Conservation (phyloP, 225 moss, liverwort and hornwort genomes). For the Ulota crispa region DNA sequence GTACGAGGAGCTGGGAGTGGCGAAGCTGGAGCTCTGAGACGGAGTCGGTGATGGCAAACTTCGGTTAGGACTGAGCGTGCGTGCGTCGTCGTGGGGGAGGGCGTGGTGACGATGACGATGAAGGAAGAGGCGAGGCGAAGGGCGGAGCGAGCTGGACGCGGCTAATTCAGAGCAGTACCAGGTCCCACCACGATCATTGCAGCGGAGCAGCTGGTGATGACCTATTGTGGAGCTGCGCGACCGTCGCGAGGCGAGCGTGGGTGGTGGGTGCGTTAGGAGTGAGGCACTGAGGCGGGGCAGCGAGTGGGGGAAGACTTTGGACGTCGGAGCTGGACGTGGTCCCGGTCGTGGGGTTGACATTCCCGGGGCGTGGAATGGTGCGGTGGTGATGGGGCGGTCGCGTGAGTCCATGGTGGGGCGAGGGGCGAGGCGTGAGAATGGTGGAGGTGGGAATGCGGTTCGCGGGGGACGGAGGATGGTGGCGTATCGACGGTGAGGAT, state of each 20-base stretch:
- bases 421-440: slow-evolving; percentile 19
- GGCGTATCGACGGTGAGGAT: slow-evolving; percentile 24
- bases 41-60: slow-evolving; percentile 13
- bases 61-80: neutral
- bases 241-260: slow-evolving; percentile 20
- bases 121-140: neutral
- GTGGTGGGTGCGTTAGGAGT: slow-evolving; percentile 25
- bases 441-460: slow-evolving; percentile 37
- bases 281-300: neutral
- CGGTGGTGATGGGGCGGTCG: slow-evolving; percentile 1
- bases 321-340: neutral
- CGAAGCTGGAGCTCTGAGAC: neutral
- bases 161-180: slow-evolving; percentile 30
- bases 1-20: neutral
- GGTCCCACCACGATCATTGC: slow-evolving; percentile 31
- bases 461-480: slow-evolving; percentile 30
- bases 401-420: slow-evolving; percentile 1
- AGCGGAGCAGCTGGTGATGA: slow-evolving; percentile 6
- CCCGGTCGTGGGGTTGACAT: slow-evolving; percentile 19
- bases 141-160: slow-evolving; percentile 24
- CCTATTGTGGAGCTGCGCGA: slow-evolving; percentile 10
- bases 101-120: neutral
- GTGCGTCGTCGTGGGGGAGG: neutral
- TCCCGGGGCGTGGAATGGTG: slow-evolving; percentile 17
- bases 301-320: neutral